Base-by-base conservation (phyloP, 2,329 filamentous ascomycete species). In the Trichophyton simii region DNA sequence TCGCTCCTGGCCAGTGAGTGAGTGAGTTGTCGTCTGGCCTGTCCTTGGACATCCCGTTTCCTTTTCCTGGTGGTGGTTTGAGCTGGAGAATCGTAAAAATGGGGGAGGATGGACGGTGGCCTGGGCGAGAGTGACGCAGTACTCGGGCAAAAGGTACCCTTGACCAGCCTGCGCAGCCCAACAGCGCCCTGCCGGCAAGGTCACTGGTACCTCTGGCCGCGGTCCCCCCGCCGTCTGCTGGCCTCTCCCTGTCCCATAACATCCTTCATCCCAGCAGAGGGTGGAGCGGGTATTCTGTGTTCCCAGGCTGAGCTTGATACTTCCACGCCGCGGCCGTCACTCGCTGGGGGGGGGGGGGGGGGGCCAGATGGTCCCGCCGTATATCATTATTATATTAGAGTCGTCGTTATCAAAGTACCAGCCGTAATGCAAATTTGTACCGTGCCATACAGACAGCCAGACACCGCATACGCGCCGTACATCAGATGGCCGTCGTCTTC, bases 281-380 rank as follows among this genome's bases (percentile, higher is more conserved):
- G 50, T 34, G 31, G 50, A 55, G 50, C 50, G 50, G 50, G 31
- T 55, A 55, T 55, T 34, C 50, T 55, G 50, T 55, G 25, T 55
- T 55, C 50, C 31, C 50, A 55, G 50, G 34, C 7, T 8, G 25
- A 20, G 46, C 22, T 28, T 55, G 50, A 36, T 55, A 55, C 34
- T 55, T 55, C 50, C 50, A 55, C 50, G 50, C 15, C 31, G 50
- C 18, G 6, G 8, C 8, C 9, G 18, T 11, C 9, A 28, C 22
- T 50, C 25, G 9, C 9, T 25, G 22, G 22, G 44, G n/a, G n/a
- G n/a, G n/a, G n/a, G n/a, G n/a, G n/a, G n/a, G n/a, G n/a, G 20
- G 25, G 15, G 5, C 48, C 22, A 55, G 50, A 34, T 28, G n/a
- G 8, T 15, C 34, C 13, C 50, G 20, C 50, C 50, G 50, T 55